phyloP scores from a whole-genome alignment of 345 rosid species.

The Erodium maritimum region DNA sequence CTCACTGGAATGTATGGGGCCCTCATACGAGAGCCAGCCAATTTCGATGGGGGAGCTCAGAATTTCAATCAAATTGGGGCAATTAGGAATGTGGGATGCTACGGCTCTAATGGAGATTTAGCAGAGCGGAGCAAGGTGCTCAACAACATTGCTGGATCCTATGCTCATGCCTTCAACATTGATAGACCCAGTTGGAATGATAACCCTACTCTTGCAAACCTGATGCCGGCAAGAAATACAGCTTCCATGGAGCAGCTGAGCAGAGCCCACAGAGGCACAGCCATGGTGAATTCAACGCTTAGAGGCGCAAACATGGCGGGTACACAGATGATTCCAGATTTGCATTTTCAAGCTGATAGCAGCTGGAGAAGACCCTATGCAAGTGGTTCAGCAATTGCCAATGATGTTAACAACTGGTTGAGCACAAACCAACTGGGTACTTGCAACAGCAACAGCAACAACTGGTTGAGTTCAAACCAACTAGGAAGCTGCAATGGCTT shows the following conservation, averaged over 20 bases:
- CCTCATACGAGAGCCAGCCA: constrained; percentile 7
- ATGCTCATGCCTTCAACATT: constrained; percentile 8
- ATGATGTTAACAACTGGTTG: constrained; percentile 20
- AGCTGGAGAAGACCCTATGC: constrained; percentile 11
- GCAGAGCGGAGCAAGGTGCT: constrained; percentile 12
- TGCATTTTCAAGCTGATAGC: constrained; percentile 18
- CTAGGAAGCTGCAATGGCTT: no score
- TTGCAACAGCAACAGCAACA: constrained; percentile 3
- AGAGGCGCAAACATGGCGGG: not conserved
- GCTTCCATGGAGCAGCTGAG: constrained; percentile 12
- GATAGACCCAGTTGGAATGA: constrained; percentile 11
- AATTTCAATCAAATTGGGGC: constrained; percentile 14
- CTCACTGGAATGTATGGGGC: constrained; percentile 16
- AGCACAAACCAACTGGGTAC: constrained; percentile 19
- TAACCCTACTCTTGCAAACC: constrained; percentile 1
- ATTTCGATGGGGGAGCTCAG: not conserved
- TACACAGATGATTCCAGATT: constrained; percentile 7
- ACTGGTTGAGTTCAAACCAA: no score
- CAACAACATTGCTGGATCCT: constrained; percentile 24
- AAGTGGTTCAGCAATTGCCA: constrained; percentile 13
- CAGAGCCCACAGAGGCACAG: constrained; percentile 1
- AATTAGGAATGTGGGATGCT: constrained; percentile 11
- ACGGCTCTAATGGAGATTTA: constrained; percentile 9
- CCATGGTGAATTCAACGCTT: not conserved
- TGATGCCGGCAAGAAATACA: constrained; percentile 14